Evolutionary conservation across 176 grass and related monocot species (phyloP).

Genomic region (Tillandsia fasciculata): DNA sequence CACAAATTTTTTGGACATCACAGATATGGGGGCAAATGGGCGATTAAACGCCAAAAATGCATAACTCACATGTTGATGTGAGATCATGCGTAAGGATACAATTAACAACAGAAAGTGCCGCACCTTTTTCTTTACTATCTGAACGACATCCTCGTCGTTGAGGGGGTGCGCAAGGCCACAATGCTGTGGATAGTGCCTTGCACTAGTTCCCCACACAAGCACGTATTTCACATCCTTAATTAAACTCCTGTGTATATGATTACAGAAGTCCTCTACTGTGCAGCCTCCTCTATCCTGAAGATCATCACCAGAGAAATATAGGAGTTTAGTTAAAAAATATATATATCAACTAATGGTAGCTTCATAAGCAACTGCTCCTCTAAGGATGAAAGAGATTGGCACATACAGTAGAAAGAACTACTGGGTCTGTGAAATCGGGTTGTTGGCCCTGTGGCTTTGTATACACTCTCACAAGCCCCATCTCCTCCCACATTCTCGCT

Average conservation of each 20-base stretch:
- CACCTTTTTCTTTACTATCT: slow-evolving; percentile 99
- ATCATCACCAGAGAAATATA: neutral
- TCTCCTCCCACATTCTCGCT: slow-evolving; percentile 96
- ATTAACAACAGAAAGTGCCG: neutral
- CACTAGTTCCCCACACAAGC: slow-evolving; percentile 83
- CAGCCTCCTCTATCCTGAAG: slow-evolving; percentile 94
- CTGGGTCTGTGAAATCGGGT: slow-evolving; percentile 83
- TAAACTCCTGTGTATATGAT: slow-evolving; percentile 91
- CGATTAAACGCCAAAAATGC: too few relatives aligned
- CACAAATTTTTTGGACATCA: too few relatives aligned
- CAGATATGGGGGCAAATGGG: too few relatives aligned
- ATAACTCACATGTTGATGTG: too few relatives aligned
- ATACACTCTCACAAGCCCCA: slow-evolving; percentile 97
- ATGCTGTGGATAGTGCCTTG: slow-evolving; percentile 83
- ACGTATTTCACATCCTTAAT: slow-evolving; percentile 95
- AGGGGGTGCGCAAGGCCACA: slow-evolving; percentile 66
- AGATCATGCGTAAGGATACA: too few relatives aligned
- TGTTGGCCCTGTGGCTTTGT: slow-evolving; percentile 94
- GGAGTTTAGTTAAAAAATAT: neutral
- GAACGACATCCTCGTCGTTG: slow-evolving; percentile 89
- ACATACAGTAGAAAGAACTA: slow-evolving; percentile 87
- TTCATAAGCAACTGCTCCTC: neutral
- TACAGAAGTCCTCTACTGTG: slow-evolving; percentile 89
- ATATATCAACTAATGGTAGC: neutral
- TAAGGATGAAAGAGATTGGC: neutral